Conservation (phyloP, 2,329 filamentous ascomycete species). For the Colletotrichum filicis region DNA sequence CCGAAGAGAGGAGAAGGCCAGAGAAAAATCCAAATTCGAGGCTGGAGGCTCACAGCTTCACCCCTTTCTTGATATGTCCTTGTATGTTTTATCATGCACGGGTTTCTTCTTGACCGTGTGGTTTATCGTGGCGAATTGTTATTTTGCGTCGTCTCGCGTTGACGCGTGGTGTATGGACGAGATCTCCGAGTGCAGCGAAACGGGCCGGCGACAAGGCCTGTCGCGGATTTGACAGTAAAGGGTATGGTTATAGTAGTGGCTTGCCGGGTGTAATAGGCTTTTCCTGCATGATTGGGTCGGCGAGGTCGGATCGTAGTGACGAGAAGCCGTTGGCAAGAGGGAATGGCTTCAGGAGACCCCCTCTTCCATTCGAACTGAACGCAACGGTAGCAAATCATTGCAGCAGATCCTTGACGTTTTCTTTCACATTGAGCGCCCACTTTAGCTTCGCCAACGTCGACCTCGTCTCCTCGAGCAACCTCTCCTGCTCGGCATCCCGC, state of each 20-base stretch:
- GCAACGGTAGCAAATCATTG: conserved; percentile 44
- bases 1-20: not conserved
- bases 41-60: not conserved
- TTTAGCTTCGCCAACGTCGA: conserved; percentile 74
- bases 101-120: not conserved
- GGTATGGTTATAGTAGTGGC: not conserved
- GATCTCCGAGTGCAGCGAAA: not conserved
- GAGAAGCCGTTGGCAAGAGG: not conserved
- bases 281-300: not conserved
- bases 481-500: conserved; percentile 71
- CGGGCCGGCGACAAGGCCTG: not conserved
- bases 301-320: not conserved
- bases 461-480: conserved; percentile 66
- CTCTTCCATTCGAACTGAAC: not conserved
- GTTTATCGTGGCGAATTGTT: not conserved
- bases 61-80: not conserved
- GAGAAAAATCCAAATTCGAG: not conserved
- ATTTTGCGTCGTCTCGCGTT: not conserved
- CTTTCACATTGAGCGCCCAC: conserved; percentile 78
- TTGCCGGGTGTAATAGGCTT: not conserved
- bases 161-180: not conserved
- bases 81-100: not conserved
- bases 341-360: not conserved
- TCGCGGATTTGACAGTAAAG: not conserved
- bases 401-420: conserved; percentile 66